A percentile compares a stretch with the other conserved stretches of the same genome.
phyloP scores from a whole-genome alignment of 2,329 filamentous ascomycete genomes.

The Stagonosporopsis cucurbitacearum region DNA sequence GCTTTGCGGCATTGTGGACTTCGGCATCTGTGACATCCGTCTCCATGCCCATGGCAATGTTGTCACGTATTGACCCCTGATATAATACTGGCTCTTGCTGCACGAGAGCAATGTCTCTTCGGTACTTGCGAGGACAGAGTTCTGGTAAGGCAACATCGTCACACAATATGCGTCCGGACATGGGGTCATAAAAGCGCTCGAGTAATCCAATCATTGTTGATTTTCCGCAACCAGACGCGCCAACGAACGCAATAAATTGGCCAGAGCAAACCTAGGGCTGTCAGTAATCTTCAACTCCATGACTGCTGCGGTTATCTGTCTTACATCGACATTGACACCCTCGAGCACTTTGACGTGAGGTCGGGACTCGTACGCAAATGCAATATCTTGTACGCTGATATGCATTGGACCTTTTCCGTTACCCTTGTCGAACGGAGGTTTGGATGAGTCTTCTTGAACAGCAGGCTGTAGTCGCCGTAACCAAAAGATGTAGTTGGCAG shows the following conservation, averaged over 20 bases:
- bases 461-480: slow-evolving; percentile 48
- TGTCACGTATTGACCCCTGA: slow-evolving; percentile 88
- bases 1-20: slow-evolving; percentile 78
- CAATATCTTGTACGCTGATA: slow-evolving; percentile 66
- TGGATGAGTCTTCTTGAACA: slow-evolving; percentile 47
- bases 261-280: slow-evolving; percentile 50
- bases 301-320: neutral
- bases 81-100: slow-evolving; percentile 95
- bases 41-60: slow-evolving; percentile 74
- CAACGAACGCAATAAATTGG: slow-evolving; percentile 87
- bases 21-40: slow-evolving; percentile 74
- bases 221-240: slow-evolving; percentile 91
- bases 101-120: slow-evolving; percentile 82
- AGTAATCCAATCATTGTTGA: slow-evolving; percentile 89
- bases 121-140: slow-evolving; percentile 81
- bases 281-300: neutral
- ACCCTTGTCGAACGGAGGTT: slow-evolving; percentile 41
- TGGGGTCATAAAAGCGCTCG: slow-evolving; percentile 92
- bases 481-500: slow-evolving; percentile 65
- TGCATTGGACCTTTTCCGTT: slow-evolving; percentile 42
- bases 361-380: slow-evolving; percentile 80
- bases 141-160: slow-evolving; percentile 80
- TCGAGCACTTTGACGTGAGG: slow-evolving; percentile 81
- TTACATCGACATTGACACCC: slow-evolving; percentile 72
- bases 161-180: slow-evolving; percentile 77